These are phyloP conservation scores for Cyclotella distinguenda DNA, from an alignment of 108 stramenopile species.

Conservation along the genomic window DNA sequence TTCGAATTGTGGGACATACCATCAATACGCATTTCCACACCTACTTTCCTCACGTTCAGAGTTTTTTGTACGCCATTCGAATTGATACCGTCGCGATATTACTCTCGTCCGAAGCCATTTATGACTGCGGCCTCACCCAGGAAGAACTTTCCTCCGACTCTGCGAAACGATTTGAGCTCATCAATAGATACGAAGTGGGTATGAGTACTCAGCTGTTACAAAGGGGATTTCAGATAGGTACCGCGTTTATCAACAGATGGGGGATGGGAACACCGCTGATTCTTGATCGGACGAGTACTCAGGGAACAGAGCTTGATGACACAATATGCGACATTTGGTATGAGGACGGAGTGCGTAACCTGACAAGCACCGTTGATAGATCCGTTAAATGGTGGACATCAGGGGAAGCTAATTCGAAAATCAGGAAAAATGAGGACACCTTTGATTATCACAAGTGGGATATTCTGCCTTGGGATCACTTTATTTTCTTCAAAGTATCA, in stretches of 20 bases:
- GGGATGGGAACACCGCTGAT: conserved; percentile 29
- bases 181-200: conserved; percentile 50
- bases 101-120: conserved; percentile 39
- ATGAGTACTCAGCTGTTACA: conserved; percentile 44
- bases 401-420: not conserved
- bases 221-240: conserved; percentile 41
- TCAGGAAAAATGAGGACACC: conserved; percentile 12
- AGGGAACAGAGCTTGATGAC: conserved; percentile 37
- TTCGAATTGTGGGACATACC: conserved; percentile 48
- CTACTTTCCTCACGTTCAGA: conserved; percentile 49
- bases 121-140: conserved; percentile 48
- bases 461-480: conserved; percentile 48
- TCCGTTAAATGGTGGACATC: conserved; percentile 5
- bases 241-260: conserved; percentile 38
- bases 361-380: conserved; percentile 23
- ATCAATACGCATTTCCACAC: conserved; percentile 51
- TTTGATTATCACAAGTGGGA: conserved; percentile 46
- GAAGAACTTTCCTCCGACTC: conserved; percentile 17
- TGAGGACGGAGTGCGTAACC: conserved; percentile 36
- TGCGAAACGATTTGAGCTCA: conserved; percentile 34
- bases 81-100: conserved; percentile 38
- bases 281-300: conserved; percentile 24
- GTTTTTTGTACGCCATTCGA: conserved; percentile 45
- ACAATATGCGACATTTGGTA: conserved; percentile 49
- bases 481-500: conserved; percentile 54